These are phyloP conservation scores for Litsea cubeba DNA, from an alignment of 164 flowering plant species.

Conservation along the genomic window DNA sequence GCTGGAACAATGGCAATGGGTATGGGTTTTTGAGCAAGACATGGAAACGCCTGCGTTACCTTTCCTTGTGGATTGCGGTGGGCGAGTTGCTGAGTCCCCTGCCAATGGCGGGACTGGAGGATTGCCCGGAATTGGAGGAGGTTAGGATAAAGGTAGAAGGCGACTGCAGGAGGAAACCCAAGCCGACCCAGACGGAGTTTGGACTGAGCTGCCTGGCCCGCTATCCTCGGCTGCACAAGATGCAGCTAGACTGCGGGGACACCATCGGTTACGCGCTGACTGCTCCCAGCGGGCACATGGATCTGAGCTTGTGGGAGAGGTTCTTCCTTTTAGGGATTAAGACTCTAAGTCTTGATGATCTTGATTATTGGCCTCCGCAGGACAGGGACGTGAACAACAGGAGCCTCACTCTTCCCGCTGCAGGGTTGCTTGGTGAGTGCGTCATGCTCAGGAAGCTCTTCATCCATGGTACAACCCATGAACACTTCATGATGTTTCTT, in stretches of 20 bases:
- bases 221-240: conserved; percentile 55
- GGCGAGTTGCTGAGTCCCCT: conserved; percentile 71
- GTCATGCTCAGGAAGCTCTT: conserved; percentile 70
- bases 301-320: conserved; percentile 91
- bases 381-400: conserved; percentile 89
- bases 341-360: conserved; percentile 50
- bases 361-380: conserved; percentile 98
- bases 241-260: conserved; percentile 82
- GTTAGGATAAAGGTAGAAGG: conserved; percentile 73
- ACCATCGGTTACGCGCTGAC: conserved; percentile 71
- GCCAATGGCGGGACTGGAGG: conserved; percentile 51
- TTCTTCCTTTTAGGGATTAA: conserved; percentile 68
- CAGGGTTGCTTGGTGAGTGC: conserved; percentile 63
- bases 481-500: conserved; percentile 75
- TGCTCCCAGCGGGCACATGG: conserved; percentile 91
- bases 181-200: conserved; percentile 44
- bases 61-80: conserved; percentile 78
- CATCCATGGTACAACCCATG: conserved; percentile 88
- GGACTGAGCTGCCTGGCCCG: conserved; percentile 47
- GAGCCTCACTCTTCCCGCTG: conserved; percentile 80
- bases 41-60: conserved; percentile 51
- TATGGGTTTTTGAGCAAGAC: conserved; percentile 28
- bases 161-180: conserved; percentile 62
- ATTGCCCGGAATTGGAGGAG: conserved; percentile 78
- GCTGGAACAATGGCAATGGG: conserved; percentile 34